phyloP scores from a whole-genome alignment of 306 rosid species.

The Medicago lupulina region DNA sequence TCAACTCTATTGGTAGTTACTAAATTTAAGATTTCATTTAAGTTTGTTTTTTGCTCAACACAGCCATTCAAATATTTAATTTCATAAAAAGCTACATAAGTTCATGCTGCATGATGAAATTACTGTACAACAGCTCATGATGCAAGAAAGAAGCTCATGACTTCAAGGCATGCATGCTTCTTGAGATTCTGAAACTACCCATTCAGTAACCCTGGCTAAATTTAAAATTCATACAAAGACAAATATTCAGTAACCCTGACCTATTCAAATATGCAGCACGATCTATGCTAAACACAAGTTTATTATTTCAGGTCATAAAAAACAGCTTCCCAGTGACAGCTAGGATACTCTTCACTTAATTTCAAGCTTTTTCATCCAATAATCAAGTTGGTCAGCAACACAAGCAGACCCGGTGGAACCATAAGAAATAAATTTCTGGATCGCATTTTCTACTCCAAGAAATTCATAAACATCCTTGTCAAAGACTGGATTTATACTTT shows the following conservation, averaged over 20 bases:
- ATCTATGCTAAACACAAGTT: neutral
- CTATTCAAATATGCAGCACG: constrained; percentile 11
- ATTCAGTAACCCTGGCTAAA: constrained; percentile 11
- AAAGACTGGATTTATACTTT: constrained; percentile 61
- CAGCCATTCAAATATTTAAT: too few relatives aligned
- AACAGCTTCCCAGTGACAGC: neutral
- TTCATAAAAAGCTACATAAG: neutral
- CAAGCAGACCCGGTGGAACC: constrained; percentile 94
- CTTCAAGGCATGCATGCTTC: constrained; percentile 10
- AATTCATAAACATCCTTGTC: constrained; percentile 81
- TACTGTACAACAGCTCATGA: constrained; percentile 17
- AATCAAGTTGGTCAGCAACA: constrained; percentile 69
- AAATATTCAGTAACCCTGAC: constrained; percentile 18
- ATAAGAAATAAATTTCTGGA: constrained; percentile 80
- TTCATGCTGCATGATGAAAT: neutral
- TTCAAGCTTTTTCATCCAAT: constrained; percentile 73
- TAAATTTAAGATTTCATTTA: too few relatives aligned
- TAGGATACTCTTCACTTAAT: constrained; percentile 37
- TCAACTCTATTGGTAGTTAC: too few relatives aligned
- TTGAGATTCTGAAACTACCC: constrained; percentile 22
- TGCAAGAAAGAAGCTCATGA: constrained; percentile 29
- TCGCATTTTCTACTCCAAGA: constrained; percentile 86
- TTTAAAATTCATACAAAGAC: neutral
- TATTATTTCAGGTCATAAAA: constrained; percentile 11
- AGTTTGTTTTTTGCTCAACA: too few relatives aligned